phyloP scores from a whole-genome alignment of 352 stramenopile genomes.

The Phytophthora colocasiae region DNA sequence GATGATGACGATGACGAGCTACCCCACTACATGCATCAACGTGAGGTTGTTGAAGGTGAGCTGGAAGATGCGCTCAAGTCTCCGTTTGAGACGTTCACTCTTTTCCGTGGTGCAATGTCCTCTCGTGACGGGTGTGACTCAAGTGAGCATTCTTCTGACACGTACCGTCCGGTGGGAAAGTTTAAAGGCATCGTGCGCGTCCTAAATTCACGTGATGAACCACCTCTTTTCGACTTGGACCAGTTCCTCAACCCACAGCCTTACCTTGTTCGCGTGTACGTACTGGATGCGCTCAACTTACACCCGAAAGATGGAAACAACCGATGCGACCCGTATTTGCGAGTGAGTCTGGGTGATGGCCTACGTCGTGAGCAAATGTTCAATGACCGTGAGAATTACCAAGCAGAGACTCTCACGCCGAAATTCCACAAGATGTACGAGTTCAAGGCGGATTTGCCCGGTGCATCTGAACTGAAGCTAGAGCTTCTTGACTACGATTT shows the following conservation, averaged over 20 bases:
- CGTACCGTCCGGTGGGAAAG: conserved; percentile 71
- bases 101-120: conserved; percentile 68
- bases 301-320: conserved; percentile 85
- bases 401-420: conserved; percentile 73
- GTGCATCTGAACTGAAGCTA: conserved; percentile 70
- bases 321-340: conserved; percentile 88
- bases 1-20: conserved; percentile 73
- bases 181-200: conserved; percentile 93
- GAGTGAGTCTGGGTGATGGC: conserved; percentile 80
- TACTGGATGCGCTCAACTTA: conserved; percentile 84
- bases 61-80: conserved; percentile 77
- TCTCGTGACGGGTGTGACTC: conserved; percentile 45
- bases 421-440: conserved; percentile 94
- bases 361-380: conserved; percentile 72
- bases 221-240: conserved; percentile 77
- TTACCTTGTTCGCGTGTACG: conserved; percentile 89
- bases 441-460: conserved; percentile 90
- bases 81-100: conserved; percentile 84
- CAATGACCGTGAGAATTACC: conserved; percentile 84
- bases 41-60: conserved; percentile 51
- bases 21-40: conserved; percentile 74
- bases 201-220: conserved; percentile 70
- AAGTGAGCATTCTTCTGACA: conserved; percentile 30
- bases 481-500: conserved; percentile 82
- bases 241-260: conserved; percentile 76